Base-by-base conservation (phyloP, 768 basidiomycete species). In the Piloderma croceum region DNA sequence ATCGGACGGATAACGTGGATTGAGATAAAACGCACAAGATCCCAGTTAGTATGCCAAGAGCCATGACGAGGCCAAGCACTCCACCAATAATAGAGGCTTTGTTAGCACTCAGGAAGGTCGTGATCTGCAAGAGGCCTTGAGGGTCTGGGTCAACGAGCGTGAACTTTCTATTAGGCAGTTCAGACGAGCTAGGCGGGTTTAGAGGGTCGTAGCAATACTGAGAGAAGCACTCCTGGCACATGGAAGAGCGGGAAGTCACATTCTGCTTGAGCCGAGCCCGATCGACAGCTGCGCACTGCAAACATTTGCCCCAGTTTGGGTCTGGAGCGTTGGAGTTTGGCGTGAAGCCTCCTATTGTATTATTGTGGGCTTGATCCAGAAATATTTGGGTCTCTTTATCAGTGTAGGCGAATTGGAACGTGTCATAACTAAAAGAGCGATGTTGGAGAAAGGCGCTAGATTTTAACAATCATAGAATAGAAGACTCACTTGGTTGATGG, bases 281-380 rank as follows among this genome's bases (percentile, higher is more conserved):
- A 45, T 79, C 77, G 38, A 79, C 57, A 20, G 64, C 65, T 24
- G 80, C 77, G 56, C 89, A 83, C 53, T 77, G 76, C 17, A 91
- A 65, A 50, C 88, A 90, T 27, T 67, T 69, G 3, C 79, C 70
- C 66, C 71, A 83, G 38, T 73, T 51, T 3, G 63, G 53, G 42
- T 81, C 86, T 22, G 78, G 65, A 5, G 55, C 59, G 43, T 74
- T 81, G 25, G 75, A 64, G 36, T 82, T 73, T 21, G 79, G 75
- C 11, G 65, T 57, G 59, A 81, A 83, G 11, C 84, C 84, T 13
- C 70, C 71, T 31, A 77, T 64, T 17, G 67, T 70, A 49, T 77
- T 79, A 17, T 50, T 46, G 47, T 72, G 70, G 0, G 75, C 79
- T 53, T 84, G 81, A 48, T 79, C 68, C 35, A 89, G 62, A 57